Evolutionary conservation across 208 protist genomes (phyloP), one percentile per base, ranked within the genome.

Genomic region (Acanthamoeba triangularis): DNA sequence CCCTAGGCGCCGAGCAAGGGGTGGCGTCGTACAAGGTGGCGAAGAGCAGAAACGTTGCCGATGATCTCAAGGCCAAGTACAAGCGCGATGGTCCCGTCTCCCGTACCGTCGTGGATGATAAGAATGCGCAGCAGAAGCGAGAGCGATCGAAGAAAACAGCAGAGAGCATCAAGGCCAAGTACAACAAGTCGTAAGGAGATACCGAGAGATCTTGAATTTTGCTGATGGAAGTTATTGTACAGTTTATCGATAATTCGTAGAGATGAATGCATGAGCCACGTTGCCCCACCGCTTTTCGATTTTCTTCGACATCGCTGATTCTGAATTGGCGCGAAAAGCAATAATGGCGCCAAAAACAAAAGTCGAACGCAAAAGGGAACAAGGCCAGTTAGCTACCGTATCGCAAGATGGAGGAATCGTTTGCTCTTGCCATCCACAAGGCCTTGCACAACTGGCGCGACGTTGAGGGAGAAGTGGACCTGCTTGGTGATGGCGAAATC

Each of bases 381-480:
- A 67, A 13, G 10, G 61, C 8, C 61, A 16, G 1, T 25, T 33
- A 7, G 14, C 54, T 4, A 5, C 14, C 52, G 0, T 3, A 14
- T 30, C 25, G 25, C 16, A 33, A 14, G 18, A 80, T 80, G 72
- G 72, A 80, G 13, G 72, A 80, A 30, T 80, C 72, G 33, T 80
- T 80, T 47, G 72, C 72, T 20, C n/a, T 80, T 25, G 72, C 72
- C 7, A 80, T 80, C 37, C 72, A 80, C 72, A 80, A 80, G 20
- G 72, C 72, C 30, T 30, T 80, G 20, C 72, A 80, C 72, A 80
- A 80, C 72, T 47, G 72, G 72, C 35, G 37, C n/a, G 67, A 76
- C 30, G 33, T 49, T 80, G 33, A 80, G 30, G 72, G 37, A 44
- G 72, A 80, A 44, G 37, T 80, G 13, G 72, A 80, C n/a, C 23